Base-by-base conservation (phyloP, 371 early-diverging fungal genomes). In the Conidiobolus incongruus region DNA sequence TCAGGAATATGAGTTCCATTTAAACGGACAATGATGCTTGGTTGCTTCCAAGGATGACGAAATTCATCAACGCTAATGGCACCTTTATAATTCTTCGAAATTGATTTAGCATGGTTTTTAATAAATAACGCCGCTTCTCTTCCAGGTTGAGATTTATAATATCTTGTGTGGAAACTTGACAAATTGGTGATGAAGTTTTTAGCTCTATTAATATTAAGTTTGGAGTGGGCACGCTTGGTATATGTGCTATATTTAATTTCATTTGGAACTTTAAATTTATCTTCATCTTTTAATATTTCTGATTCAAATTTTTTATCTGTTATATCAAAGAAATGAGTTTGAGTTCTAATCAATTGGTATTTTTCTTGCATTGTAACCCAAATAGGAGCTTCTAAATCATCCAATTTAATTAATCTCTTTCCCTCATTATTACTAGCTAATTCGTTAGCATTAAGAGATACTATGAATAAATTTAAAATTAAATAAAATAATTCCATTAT, bases 301-400 rank as follows among this genome's bases (percentile, higher is more conserved):
- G 13, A 13, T 6, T 8, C 6, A n/a, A 6, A 8, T 35, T 35
- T 16, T n/a, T 13, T n/a, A 16, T 16, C 35, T 13, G 35, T 35
- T 8, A 35, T 35, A 16, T 35, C 35, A 16, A 35, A 35, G 35
- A 35, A 35, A 35, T 35, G 35, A 8, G 7, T 35, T 11, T 35
- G n/a, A 13, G 7, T 11, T n/a, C 16, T 8, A n/a, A 35, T 35
- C 6, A 35, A 15, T 35, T 35, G 6, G 35, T 70, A 52, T 17
- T 78, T 78, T 47, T 86, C 66, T 11, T 52, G 44, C 38, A 75
- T 63, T 10, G 58, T 56, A 65, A 81, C 65, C 76, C 75, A 81
- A 48, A 51, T 56, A 21, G 69, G 57, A 15, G 63, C 63, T 21
- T 58, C 33, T 37, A 61, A 61, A 0, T 62, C 65, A 11, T 47